Evolutionary conservation across 2,329 filamentous ascomycete genomes (phyloP).

Genomic region (Paracorniculantispora psalliotae): DNA sequence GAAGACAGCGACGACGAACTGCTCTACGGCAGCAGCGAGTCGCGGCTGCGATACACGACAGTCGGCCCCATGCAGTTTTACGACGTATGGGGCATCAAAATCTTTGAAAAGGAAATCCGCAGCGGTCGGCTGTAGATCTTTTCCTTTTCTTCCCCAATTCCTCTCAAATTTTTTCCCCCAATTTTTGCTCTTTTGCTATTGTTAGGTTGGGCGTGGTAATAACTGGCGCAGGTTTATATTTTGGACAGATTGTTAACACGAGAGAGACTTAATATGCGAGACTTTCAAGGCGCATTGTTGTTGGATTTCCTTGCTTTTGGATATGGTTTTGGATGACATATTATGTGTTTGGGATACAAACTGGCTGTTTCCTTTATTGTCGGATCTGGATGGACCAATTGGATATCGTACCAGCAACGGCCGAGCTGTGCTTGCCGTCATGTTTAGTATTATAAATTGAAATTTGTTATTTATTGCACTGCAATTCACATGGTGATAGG

Average conservation of each 20-base stretch:
- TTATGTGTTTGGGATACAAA: not conserved
- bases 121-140: constrained; percentile 25
- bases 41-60: constrained; percentile 31
- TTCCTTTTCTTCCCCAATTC: not conserved
- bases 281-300: not conserved
- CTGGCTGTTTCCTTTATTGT: not conserved
- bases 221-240: not conserved
- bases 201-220: not conserved
- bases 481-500: not conserved
- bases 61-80: constrained; percentile 34
- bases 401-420: not conserved
- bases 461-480: not conserved
- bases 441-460: not conserved
- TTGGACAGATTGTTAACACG: not conserved
- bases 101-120: constrained; percentile 55
- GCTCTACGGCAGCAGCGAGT: constrained; percentile 27
- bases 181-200: not conserved
- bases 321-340: not conserved
- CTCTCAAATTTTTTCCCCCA: not conserved
- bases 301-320: not conserved
- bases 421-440: constrained; percentile 1
- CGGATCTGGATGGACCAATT: not conserved
- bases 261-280: not conserved
- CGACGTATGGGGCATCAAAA: constrained; percentile 44
- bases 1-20: constrained; percentile 33